Conservation (phyloP, 139 green algal species). For the Micromonas commoda region DNA sequence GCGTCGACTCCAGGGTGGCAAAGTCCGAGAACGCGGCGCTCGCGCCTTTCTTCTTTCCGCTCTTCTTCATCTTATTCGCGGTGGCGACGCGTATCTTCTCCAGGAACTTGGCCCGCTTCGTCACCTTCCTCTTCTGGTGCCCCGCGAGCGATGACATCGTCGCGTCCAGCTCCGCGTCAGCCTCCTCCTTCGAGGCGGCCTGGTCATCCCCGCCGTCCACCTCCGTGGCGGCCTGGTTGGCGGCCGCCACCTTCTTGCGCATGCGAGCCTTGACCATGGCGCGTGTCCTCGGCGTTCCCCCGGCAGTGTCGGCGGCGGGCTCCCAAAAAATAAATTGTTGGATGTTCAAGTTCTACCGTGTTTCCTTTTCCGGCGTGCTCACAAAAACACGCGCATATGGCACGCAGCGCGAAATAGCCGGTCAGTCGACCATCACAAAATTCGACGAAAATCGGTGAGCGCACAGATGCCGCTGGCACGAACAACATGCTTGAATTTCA, state of each 20-base stretch:
- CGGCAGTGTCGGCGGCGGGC: too few relatives aligned
- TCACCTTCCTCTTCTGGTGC: not conserved
- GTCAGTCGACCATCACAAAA: too few relatives aligned
- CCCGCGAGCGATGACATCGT: not conserved
- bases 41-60: not conserved
- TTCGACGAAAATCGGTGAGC: too few relatives aligned
- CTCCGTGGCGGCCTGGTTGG: not conserved
- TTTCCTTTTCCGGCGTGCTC: too few relatives aligned
- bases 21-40: not conserved
- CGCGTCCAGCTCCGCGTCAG: not conserved
- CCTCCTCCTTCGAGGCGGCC: not conserved
- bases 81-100: slow-evolving; percentile 14
- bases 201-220: not conserved
- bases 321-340: too few relatives aligned
- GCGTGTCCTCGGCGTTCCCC: too few relatives aligned
- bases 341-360: too few relatives aligned
- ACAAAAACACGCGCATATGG: too few relatives aligned
- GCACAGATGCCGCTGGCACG: too few relatives aligned
- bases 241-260: not conserved
- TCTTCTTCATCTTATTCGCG: slow-evolving; percentile 3
- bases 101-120: not conserved
- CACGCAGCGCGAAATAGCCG: too few relatives aligned
- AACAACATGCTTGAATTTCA: too few relatives aligned
- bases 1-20: not conserved
- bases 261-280: not conserved